Evolutionary conservation across 371 early-diverging fungal genomes (phyloP).

Genomic region (Chytridiales sp.): DNA sequence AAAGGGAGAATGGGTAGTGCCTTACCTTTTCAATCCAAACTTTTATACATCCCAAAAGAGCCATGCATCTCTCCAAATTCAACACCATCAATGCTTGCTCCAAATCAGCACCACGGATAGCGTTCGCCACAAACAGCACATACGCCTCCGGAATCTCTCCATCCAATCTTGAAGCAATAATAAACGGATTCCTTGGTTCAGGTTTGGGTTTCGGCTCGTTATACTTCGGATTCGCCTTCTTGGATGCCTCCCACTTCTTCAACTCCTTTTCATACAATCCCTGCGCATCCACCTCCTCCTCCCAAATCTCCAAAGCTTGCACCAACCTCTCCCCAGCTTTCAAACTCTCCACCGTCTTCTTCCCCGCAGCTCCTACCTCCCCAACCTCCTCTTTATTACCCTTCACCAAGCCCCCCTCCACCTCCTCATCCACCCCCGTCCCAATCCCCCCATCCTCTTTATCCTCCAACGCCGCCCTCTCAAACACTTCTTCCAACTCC

Average conservation of each 20-base stretch:
- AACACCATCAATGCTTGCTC: conserved; percentile 87
- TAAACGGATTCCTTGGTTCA: conserved; percentile 36
- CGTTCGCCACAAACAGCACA: conserved; percentile 72
- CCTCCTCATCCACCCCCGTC: conserved; percentile 20
- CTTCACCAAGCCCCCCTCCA: conserved; percentile 5
- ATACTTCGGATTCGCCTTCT: not conserved
- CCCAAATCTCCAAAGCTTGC: conserved; percentile 86
- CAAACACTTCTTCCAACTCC: conserved; percentile 86
- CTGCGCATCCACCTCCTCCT: conserved; percentile 62
- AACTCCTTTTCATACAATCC: conserved; percentile 30
- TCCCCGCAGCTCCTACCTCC: conserved; percentile 72
- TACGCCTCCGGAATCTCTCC: conserved; percentile 75
- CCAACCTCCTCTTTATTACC: conserved; percentile 48
- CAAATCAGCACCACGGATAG: conserved; percentile 77
- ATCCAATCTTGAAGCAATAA: conserved; percentile 62
- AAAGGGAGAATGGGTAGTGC: conserved; percentile 2
- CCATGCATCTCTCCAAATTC: conserved; percentile 74
- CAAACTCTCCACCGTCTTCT: conserved; percentile 83
- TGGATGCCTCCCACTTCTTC: conserved; percentile 5
- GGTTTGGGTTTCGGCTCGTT: conserved; percentile 9
- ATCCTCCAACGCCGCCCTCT: conserved; percentile 36
- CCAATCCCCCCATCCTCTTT: conserved; percentile 34
- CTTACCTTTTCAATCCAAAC: conserved; percentile 79
- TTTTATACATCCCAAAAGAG: conserved; percentile 72
- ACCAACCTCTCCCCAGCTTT: conserved; percentile 90